Percentiles rank a stretch among this genome's conserved stretches.
These are phyloP conservation scores for Xylogone sp. DNA, from an alignment of 2,329 filamentous ascomycete species.

Conservation along the genomic window DNA sequence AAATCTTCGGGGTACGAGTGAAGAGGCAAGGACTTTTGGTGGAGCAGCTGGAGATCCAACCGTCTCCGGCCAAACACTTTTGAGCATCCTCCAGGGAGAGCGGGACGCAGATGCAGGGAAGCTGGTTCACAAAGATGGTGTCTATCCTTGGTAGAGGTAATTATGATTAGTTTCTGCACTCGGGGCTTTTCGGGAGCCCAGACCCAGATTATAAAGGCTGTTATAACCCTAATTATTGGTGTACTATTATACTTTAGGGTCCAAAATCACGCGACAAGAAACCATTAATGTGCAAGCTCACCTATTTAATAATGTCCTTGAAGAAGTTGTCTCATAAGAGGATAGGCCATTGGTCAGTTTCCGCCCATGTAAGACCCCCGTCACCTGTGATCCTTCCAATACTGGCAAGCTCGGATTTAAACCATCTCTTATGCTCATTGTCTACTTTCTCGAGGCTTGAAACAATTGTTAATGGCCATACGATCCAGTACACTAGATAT, in stretches of 20 bases:
- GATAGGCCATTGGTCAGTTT: conserved; percentile 3
- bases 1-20: conserved; percentile 23
- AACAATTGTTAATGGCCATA: conserved; percentile 19
- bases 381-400: conserved; percentile 18
- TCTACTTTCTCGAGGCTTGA: conserved; percentile 14
- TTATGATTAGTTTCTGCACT: no score
- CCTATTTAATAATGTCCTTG: no score
- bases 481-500: conserved; percentile 8
- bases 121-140: conserved; percentile 13
- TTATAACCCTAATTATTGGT: no score
- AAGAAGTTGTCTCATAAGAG: neutral
- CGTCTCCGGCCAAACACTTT: conserved; percentile 33
- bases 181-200: no score
- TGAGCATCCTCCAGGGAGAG: conserved; percentile 19
- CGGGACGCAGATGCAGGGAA: conserved; percentile 14
- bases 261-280: no score
- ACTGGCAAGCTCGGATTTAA: conserved; percentile 14
- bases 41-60: conserved; percentile 26
- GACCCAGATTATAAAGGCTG: no score
- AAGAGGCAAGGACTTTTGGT: conserved; percentile 17
- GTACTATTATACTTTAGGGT: no score
- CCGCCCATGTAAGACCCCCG: conserved; percentile 14
- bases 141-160: conserved; percentile 13
- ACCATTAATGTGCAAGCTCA: no score
- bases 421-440: conserved; percentile 15